Conservation (phyloP, 805 yeast species). For the Kodamaea fukazawae region DNA sequence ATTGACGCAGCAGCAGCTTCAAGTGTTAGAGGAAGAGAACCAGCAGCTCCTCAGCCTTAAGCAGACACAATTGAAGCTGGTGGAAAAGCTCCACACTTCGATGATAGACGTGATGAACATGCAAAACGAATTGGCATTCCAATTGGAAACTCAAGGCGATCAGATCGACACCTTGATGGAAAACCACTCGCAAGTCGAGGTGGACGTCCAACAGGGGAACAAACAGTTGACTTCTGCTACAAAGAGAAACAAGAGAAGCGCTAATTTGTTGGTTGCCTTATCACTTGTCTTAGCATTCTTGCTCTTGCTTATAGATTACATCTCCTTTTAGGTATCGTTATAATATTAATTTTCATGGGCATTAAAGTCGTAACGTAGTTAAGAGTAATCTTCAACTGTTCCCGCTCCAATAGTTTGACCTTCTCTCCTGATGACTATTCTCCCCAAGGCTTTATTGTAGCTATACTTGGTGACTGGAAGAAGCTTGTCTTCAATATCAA, state of each 20-base stretch:
- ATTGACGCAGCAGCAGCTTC: conserved; percentile 54
- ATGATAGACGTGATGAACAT: conserved; percentile 71
- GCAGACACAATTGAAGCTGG: conserved; percentile 57
- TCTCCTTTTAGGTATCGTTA: conserved; percentile 17
- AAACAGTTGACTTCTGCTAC: conserved; percentile 66
- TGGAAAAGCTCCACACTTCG: conserved; percentile 57
- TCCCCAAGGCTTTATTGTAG: conserved; percentile 53
- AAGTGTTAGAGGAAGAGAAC: conserved; percentile 58
- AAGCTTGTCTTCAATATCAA: conserved; percentile 47
- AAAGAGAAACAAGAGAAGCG: conserved; percentile 55
- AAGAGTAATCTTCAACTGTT: conserved; percentile 26
- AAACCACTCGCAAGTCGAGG: conserved; percentile 63
- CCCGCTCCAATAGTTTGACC: conserved; percentile 73
- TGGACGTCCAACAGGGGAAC: conserved; percentile 71
- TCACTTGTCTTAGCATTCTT: conserved; percentile 57
- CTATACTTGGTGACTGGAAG: conserved; percentile 52
- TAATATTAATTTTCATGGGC: not conserved
- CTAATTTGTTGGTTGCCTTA: conserved; percentile 52
- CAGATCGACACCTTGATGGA: conserved; percentile 61
- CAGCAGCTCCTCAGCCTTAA: conserved; percentile 53
- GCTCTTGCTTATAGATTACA: conserved; percentile 53
- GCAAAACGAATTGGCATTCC: conserved; percentile 71
- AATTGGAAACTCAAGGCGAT: conserved; percentile 69
- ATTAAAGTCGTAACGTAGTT: not conserved
- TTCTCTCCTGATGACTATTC: conserved; percentile 67